These are phyloP conservation scores for Trichoderma endophyticum DNA, from an alignment of 2,329 filamentous ascomycete species.

Conservation along the genomic window DNA sequence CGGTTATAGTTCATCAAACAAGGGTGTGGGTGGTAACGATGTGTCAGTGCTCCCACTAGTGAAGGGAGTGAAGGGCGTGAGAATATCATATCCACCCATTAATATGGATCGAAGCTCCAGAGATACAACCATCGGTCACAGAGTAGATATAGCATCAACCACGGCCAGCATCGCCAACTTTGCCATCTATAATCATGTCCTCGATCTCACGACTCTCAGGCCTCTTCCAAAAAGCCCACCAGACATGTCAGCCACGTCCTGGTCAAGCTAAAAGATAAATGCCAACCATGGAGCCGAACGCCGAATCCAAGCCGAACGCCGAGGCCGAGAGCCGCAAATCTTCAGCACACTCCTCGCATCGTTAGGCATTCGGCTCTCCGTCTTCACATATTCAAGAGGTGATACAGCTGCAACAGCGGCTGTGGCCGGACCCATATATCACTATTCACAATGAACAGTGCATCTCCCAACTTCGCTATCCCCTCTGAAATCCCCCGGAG, in stretches of 20 bases:
- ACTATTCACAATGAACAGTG: neutral
- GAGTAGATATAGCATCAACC: neutral
- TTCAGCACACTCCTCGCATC: neutral
- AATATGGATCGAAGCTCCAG: neutral
- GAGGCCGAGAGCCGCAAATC: neutral
- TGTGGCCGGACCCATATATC: neutral
- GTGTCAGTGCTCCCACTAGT: neutral
- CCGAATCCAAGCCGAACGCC: neutral
- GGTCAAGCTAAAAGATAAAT: neutral
- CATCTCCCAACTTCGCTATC: neutral
- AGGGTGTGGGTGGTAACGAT: neutral
- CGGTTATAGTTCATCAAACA: neutral
- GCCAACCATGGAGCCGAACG: neutral
- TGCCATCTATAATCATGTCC: neutral
- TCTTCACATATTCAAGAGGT: neutral
- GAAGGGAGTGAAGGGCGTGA: neutral
- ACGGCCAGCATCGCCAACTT: neutral
- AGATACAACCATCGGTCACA: neutral
- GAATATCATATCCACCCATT: neutral
- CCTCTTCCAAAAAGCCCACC: neutral
- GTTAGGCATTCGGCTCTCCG: neutral
- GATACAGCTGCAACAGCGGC: neutral
- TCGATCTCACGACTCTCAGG: neutral
- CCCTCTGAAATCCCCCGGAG: conserved; percentile 4
- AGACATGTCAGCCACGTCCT: neutral